Base-by-base conservation (phyloP, 805 yeast species). In the Cyberlindnera japonica region DNA sequence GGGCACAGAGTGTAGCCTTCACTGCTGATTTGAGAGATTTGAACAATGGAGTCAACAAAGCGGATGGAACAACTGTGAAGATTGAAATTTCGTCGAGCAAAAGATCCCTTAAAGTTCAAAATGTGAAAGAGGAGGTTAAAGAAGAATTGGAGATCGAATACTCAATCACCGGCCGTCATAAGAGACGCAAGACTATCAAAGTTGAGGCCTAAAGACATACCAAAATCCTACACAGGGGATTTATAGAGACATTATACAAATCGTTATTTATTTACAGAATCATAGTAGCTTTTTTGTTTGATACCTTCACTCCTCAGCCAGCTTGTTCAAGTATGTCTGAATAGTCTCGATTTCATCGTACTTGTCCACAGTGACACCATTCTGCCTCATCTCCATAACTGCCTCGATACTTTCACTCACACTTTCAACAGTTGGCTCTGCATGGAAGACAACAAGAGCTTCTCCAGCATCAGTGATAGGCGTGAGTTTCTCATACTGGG, bases 1-100 rank as follows among this genome's bases (percentile, higher is more conserved):
- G 99, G 99, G 98, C 98, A 0, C 99, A 91, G 55, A 83, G 91
- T n/a, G 88, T 91, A 10, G 68, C 90, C 42, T 90, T 90, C 62
- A 83, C 97, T 0, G 86, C 89, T 6, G 96, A 89, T 55, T 69
- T 90, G 40, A 63, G 65, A 36, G 89, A 84, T 44, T 69, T 86
- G 42, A 75, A 84, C 40, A 81, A 80, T 53, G 93, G 93, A 1
- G 62, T 79, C 14, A 80, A 79, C 44, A 49, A 58, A 19, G 29
- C 42, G 5, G 54, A 38, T 9, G 45, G 40, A 6, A 14, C 8
- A 6, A 22, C 30, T 15, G 38, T 35, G 4, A 33, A 38, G 28
- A 9, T 24, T 6, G 37, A 33, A 30, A 20, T 9, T 27, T 17
- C 19, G 5, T 18, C 39, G 6, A 50, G 32, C 56, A 49, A 36